phyloP scores from a whole-genome alignment of 208 protist species.

The Vickermania ingenoplastis region DNA sequence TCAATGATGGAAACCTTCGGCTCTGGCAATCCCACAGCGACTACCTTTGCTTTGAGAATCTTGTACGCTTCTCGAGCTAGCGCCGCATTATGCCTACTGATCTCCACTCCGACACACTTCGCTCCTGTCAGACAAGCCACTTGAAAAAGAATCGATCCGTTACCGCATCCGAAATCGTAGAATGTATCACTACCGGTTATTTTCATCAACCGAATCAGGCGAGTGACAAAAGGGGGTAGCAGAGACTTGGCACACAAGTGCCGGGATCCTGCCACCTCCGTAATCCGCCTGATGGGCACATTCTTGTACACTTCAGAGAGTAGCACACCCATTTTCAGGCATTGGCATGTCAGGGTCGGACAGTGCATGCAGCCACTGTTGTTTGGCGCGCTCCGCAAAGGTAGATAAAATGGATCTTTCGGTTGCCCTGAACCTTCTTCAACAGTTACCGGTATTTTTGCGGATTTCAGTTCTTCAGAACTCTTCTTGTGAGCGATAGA shows the following conservation, averaged over 20 bases:
- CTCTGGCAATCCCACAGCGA: constrained; percentile 6
- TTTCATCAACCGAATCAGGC: constrained; percentile 34
- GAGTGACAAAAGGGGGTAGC: constrained; percentile 49
- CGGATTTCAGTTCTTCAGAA: not conserved
- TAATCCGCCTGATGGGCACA: constrained; percentile 44
- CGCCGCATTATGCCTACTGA: constrained; percentile 48
- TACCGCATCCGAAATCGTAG: constrained; percentile 62
- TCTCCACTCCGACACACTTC: constrained; percentile 48
- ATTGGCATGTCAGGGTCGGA: constrained; percentile 27
- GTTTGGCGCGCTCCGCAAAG: constrained; percentile 40
- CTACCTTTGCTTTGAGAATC: constrained; percentile 15
- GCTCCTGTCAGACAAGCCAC: constrained; percentile 52
- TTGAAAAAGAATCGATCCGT: constrained; percentile 67
- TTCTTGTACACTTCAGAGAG: constrained; percentile 34
- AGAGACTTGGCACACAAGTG: constrained; percentile 61
- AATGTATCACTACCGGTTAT: constrained; percentile 44
- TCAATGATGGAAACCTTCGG: constrained; percentile 59
- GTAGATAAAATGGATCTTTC: constrained; percentile 39
- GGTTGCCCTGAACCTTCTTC: constrained; percentile 40
- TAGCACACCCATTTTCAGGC: constrained; percentile 31
- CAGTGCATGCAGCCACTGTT: constrained; percentile 60
- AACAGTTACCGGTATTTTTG: not conserved
- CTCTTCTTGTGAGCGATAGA: constrained; percentile 12
- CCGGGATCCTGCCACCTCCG: constrained; percentile 53
- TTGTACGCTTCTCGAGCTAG: constrained; percentile 34